phyloP scores from a whole-genome alignment of 768 basidiomycete species.

The Mycena alexandri region DNA sequence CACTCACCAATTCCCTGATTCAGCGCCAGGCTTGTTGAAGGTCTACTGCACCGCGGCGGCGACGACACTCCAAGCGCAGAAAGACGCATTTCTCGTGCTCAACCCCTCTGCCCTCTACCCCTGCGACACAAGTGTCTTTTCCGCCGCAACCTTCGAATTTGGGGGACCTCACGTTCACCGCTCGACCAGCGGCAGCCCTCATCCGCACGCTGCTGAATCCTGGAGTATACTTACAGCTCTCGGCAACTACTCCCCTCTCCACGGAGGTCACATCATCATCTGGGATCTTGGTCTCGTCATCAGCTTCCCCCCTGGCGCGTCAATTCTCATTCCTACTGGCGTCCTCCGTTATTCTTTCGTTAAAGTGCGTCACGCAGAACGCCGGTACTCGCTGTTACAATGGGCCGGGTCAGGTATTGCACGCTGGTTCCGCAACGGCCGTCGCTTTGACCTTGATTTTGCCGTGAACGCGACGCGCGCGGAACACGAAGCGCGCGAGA shows the following conservation, averaged over 20 bases:
- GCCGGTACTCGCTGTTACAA: conserved; percentile 6
- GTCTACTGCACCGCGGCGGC: not conserved
- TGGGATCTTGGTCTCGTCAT: conserved; percentile 12
- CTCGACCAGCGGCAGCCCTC: too few relatives aligned
- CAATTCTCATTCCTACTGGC: conserved; percentile 12
- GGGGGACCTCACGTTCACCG: not conserved
- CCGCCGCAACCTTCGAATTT: conserved; percentile 9
- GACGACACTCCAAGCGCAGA: not conserved
- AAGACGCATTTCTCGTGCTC: not conserved
- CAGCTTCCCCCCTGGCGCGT: not conserved
- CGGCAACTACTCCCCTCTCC: not conserved
- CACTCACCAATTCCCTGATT: not conserved
- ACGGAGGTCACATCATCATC: conserved; percentile 9
- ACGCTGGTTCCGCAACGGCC: not conserved
- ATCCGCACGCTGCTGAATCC: not conserved
- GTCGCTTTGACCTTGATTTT: not conserved
- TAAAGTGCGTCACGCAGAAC: not conserved
- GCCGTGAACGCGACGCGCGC: not conserved
- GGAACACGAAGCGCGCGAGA: not conserved
- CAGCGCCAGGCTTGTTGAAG: conserved; percentile 3
- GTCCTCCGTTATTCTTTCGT: conserved; percentile 6
- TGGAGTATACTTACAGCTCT: not conserved
- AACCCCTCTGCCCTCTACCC: not conserved
- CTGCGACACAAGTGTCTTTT: conserved; percentile 7
- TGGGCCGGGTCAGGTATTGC: not conserved